Base-by-base conservation (phyloP, 164 flowering plant genomes). In the Aristolochia californica region DNA sequence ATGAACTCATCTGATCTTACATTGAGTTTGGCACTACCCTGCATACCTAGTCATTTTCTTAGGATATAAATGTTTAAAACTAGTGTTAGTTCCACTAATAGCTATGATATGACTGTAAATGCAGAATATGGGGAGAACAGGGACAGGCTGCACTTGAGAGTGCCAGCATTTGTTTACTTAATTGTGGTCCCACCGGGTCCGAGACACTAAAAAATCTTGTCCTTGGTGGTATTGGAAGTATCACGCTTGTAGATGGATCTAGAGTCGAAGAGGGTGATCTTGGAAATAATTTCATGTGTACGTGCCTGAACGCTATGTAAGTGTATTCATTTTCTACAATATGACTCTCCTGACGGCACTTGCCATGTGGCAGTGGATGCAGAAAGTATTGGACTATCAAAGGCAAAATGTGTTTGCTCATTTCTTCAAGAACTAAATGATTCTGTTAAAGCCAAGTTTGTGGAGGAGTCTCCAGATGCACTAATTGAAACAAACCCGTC, bases 81-180 rank as follows among this genome's bases (percentile, higher is more conserved):
- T 8, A 17, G 23, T 20, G 23, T n/a, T 10, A 49, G 23, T 34
- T 34, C 40, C 10, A 8, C 26, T 23, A 13, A 24, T 18, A 25
- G 2, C 16, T 5, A 16, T 25, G 13, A 13, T 21, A 26, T 22
- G 21, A 4, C 12, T 49, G 25, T 18, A 27, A 53, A 62, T 71
- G 65, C 68, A 89, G 99, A 80, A 87, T 93, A 38, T 93, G 99
- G 99, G 99, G 99, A 44, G 96, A 89, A 55, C 94, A 83, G 79
- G 99, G 99, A 59, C 99, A 93, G 58, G 73, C 88, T 53, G 88
- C 91, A 17, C 84, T 93, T 27, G 99, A 89, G 75, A 84, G 81
- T 58, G 87, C 97, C 50, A 85, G 88, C 63, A 76, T 93, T 48
- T 93, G 99, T 66, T 75, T 93, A 65, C 86, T 93, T 30, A 89